phyloP scores from a whole-genome alignment of 176 grass and related monocot genomes.

The Puccinellia tenuiflora region DNA sequence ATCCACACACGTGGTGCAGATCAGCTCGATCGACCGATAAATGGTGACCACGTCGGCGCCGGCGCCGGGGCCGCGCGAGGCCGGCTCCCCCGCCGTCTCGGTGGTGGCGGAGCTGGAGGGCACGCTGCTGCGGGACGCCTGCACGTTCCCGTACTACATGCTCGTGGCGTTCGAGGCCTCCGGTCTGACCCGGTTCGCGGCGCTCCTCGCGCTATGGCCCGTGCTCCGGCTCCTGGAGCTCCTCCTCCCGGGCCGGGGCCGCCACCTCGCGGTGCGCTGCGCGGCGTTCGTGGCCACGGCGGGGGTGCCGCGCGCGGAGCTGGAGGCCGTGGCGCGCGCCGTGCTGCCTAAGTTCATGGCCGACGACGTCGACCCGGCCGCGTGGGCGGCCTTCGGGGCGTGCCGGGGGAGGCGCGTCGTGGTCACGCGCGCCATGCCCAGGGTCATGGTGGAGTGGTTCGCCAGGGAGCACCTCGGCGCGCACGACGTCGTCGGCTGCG shows the following conservation, averaged over 20 bases:
- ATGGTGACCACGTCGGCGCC: not conserved
- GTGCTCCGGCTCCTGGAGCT: slow-evolving; percentile 32
- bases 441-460: slow-evolving; percentile 72
- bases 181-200: slow-evolving; percentile 46
- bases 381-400: slow-evolving; percentile 50
- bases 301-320: slow-evolving; percentile 37
- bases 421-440: slow-evolving; percentile 47
- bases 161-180: slow-evolving; percentile 76
- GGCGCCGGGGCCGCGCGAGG: too few relatives aligned
- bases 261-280: slow-evolving; percentile 19
- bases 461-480: slow-evolving; percentile 78
- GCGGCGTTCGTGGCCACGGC: slow-evolving; percentile 52
- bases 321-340: slow-evolving; percentile 75
- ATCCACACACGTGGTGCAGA: too few relatives aligned
- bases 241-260: not conserved
- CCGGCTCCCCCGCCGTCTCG: too few relatives aligned
- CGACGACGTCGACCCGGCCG: slow-evolving; percentile 65
- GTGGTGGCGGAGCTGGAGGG: slow-evolving; percentile 82
- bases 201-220: slow-evolving; percentile 60
- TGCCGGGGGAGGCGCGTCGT: slow-evolving; percentile 50
- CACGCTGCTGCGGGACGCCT: slow-evolving; percentile 37
- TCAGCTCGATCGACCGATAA: not conserved
- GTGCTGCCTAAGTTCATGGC: slow-evolving; percentile 94
- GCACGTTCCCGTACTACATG: slow-evolving; percentile 82
- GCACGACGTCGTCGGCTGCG: slow-evolving; percentile 57